A percentile compares a stretch with the other conserved stretches of the same genome.
Evolutionary conservation across 2,329 filamentous ascomycete species (phyloP).

Genomic region (Exophiala aquamarina): DNA sequence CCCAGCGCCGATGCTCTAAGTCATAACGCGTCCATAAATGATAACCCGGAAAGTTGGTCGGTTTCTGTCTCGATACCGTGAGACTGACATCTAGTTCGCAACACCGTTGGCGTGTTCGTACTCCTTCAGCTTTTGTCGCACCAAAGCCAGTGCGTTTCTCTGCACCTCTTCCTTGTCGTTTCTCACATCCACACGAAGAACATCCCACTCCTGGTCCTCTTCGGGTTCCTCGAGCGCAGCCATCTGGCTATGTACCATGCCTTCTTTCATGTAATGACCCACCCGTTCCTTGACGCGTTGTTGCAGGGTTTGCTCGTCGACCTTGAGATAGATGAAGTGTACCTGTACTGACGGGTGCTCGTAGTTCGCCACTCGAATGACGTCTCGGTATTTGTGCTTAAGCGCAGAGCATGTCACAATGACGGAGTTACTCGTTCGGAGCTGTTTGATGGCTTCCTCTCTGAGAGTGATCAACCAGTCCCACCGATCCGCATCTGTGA

Average conservation of each 20-base stretch:
- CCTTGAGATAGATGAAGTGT: constrained; percentile 90
- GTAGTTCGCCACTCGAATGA: constrained; percentile 78
- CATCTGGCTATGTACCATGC: constrained; percentile 94
- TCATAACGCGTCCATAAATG: no score
- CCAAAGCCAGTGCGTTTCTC: constrained; percentile 57
- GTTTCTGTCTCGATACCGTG: no score
- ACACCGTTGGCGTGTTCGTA: constrained; percentile 28
- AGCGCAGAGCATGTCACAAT: constrained; percentile 94
- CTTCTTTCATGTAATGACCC: constrained; percentile 92
- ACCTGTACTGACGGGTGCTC: constrained; percentile 71
- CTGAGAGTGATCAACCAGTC: constrained; percentile 87
- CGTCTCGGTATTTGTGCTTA: constrained; percentile 95
- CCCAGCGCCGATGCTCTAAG: no score
- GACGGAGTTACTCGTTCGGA: constrained; percentile 65
- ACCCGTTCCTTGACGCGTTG: constrained; percentile 72
- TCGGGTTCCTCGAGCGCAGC: constrained; percentile 79
- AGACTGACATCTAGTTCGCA: background rate
- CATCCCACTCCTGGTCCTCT: constrained; percentile 66
- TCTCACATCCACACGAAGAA: constrained; percentile 65
- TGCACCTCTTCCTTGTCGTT: constrained; percentile 59
- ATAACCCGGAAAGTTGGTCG: no score
- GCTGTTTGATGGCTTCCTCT: constrained; percentile 54
- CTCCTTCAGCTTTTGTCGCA: constrained; percentile 56
- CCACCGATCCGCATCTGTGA: constrained; percentile 94
- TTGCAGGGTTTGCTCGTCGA: constrained; percentile 72